A percentile compares a stretch with the other conserved stretches of the same genome.
Conservation (phyloP, 257 asterid genomes). For the Haberlea rhodopensis region DNA sequence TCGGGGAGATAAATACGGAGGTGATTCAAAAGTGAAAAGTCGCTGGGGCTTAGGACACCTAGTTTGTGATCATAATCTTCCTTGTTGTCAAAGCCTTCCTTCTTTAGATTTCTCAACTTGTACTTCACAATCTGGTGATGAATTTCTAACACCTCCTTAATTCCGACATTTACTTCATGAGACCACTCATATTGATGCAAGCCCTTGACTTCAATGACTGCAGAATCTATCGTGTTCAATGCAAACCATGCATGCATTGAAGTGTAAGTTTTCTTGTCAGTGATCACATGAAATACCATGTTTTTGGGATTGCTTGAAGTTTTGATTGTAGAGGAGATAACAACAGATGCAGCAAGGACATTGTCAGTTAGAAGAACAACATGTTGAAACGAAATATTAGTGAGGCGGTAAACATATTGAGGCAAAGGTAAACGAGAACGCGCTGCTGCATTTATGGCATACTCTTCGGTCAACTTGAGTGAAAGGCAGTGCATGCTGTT, state of each 20-base stretch:
- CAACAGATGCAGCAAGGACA: constrained; percentile 87
- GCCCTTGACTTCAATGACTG: constrained; percentile 79
- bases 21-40: constrained; percentile 71
- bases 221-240: constrained; percentile 49
- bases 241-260: constrained; percentile 96
- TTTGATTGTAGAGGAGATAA: constrained; percentile 57
- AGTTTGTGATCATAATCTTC: constrained; percentile 44
- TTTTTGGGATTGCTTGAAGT: constrained; percentile 51
- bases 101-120: constrained; percentile 42
- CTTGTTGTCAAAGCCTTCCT: constrained; percentile 35
- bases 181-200: constrained; percentile 89
- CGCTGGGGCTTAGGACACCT: constrained; percentile 57
- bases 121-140: constrained; percentile 63
- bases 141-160: constrained; percentile 69
- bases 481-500: constrained; percentile 73
- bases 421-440: constrained; percentile 75
- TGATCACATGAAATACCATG: constrained; percentile 73
- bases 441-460: constrained; percentile 65
- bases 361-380: constrained; percentile 82
- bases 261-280: constrained; percentile 78
- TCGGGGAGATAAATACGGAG: constrained; percentile 82
- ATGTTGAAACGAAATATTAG: constrained; percentile 62
- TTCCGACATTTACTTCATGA: constrained; percentile 57
- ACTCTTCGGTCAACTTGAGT: constrained; percentile 76
- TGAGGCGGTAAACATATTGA: constrained; percentile 56